Base-by-base conservation (phyloP, 2,329 filamentous ascomycete genomes). In the Tolypocladium guangdongense region DNA sequence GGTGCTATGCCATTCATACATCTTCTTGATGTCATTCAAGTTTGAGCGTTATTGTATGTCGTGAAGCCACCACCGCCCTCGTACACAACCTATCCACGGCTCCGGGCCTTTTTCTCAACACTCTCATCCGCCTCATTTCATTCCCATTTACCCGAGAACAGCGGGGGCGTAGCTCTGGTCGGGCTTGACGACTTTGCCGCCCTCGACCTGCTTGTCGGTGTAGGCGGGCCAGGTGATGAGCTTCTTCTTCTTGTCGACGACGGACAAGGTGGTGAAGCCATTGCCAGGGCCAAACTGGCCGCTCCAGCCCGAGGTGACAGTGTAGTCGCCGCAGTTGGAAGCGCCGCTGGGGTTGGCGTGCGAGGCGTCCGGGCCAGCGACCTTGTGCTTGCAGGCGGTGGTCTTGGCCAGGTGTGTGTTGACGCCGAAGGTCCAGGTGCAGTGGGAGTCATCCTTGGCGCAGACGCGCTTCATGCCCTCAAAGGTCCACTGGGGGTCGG, bases 261-360 rank as follows among this genome's bases (percentile, higher is more conserved):
- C 73, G 22, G 74, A 69, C 32, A 81, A 66, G 24, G 75, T 78
- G 27, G 78, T 81, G 70, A 81, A 82, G 58, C 76, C 78, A 30
- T 75, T 68, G 56, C 64, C 73, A 14, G 66, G 54, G 50, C 78
- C 79, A 58, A 81, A 82, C 60, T 79, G 73, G 62, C 71, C 77
- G 63, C 73, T 77, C 78, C 78, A 82, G 68, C 76, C 75, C 2
- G 74, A 74, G 50, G 74, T 76, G 62, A 82, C 60, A 57, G 71
- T 76, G 70, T 71, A 82, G 54, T 61, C 62, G 39, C 77, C 78
- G 68, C 76, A 81, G 50, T 58, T 68, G 54, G 63, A 58, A 46
- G 72, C 68, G 20, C 69, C 71, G 49, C 69, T 71, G 2, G 20
- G 33, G 62, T 66, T 68, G 55, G 68, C 66, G 54, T 66, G 61